Conservation (phyloP, 2,329 filamentous ascomycete genomes). For the Ambrosiella cleistominuta region DNA sequence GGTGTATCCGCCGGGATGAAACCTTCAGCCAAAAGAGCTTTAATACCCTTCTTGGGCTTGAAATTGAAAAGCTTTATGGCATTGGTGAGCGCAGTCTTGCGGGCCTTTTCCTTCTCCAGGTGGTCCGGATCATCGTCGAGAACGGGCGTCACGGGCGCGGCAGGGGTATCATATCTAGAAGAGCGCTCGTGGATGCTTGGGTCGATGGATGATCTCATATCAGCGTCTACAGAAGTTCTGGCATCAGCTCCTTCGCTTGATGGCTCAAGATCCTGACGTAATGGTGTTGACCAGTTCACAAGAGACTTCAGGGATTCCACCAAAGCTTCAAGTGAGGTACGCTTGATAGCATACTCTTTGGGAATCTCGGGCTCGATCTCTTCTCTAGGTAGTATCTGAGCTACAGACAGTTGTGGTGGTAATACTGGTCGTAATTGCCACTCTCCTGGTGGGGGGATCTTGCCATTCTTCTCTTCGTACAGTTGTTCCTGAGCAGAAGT, state of each 20-base stretch:
- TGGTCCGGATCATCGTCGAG: slow-evolving; percentile 82
- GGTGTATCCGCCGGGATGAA: slow-evolving; percentile 71
- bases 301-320: slow-evolving; percentile 79
- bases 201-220: slow-evolving; percentile 49
- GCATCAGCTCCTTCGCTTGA: slow-evolving; percentile 20
- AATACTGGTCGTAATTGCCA: slow-evolving; percentile 79
- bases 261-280: slow-evolving; percentile 36
- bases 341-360: slow-evolving; percentile 79
- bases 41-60: slow-evolving; percentile 89
- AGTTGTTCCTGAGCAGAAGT: slow-evolving; percentile 64
- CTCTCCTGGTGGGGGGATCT: slow-evolving; percentile 43
- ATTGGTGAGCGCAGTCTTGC: slow-evolving; percentile 81
- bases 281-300: slow-evolving; percentile 68
- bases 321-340: slow-evolving; percentile 70
- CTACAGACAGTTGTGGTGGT: slow-evolving; percentile 69
- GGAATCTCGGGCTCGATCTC: slow-evolving; percentile 57
- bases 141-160: slow-evolving; percentile 44
- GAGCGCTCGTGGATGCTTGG: slow-evolving; percentile 39
- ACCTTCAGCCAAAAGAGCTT: slow-evolving; percentile 62
- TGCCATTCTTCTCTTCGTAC: slow-evolving; percentile 63
- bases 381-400: slow-evolving; percentile 45
- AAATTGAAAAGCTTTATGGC: slow-evolving; percentile 90
- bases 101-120: slow-evolving; percentile 84
- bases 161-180: slow-evolving; percentile 36
- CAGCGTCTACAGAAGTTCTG: slow-evolving; percentile 25